These are phyloP conservation scores for Sideroxylon spinosum DNA, from an alignment of 179 eudicot species.

Conservation along the genomic window DNA sequence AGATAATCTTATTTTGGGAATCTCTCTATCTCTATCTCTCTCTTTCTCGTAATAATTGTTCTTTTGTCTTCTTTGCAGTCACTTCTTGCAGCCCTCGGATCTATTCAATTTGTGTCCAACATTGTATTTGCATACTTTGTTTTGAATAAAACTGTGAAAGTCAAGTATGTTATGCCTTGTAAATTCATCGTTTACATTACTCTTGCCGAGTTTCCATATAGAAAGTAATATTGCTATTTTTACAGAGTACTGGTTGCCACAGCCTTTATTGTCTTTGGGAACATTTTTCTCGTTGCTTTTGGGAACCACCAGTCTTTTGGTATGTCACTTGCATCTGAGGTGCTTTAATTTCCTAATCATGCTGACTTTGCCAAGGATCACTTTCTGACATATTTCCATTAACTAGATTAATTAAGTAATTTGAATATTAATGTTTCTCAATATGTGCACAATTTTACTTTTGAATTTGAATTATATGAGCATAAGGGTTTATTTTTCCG, in stretches of 20 bases:
- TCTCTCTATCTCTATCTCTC: not conserved
- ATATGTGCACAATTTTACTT: not conserved
- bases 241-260: conserved; percentile 84
- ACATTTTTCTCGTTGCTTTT: conserved; percentile 89
- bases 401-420: not conserved
- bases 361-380: not conserved
- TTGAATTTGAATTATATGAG: not conserved
- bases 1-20: not conserved
- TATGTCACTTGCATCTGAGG: conserved; percentile 26
- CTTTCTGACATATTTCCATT: not conserved
- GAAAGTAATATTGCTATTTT: conserved; percentile 14
- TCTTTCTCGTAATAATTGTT: conserved; percentile 1
- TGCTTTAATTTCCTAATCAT: conserved; percentile 10
- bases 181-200: not conserved
- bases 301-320: conserved; percentile 99
- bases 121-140: conserved; percentile 86
- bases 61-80: conserved; percentile 51
- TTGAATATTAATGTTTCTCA: not conserved
- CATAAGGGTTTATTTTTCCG: not conserved
- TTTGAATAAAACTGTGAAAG: conserved; percentile 63
- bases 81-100: conserved; percentile 97
- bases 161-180: conserved; percentile 57
- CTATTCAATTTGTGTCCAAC: conserved; percentile 91
- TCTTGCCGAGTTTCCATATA: not conserved
- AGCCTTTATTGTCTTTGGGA: conserved; percentile 85